phyloP scores from a whole-genome alignment of 2,329 filamentous ascomycete species.

The Pestalotiopsis sp. region DNA sequence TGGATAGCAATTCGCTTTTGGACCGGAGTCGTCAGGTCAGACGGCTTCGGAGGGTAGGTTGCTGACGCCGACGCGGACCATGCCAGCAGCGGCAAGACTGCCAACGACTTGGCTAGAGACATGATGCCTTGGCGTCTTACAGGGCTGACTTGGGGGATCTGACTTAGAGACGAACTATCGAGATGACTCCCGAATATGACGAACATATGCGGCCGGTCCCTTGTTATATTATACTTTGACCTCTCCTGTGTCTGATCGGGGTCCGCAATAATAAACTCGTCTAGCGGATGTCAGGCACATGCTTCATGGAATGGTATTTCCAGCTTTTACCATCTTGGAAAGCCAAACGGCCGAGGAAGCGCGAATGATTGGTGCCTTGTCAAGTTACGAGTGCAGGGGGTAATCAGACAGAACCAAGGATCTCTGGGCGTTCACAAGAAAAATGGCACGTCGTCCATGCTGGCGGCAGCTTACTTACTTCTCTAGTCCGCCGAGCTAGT shows the following conservation, averaged over 20 bases:
- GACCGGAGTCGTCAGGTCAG: slow-evolving; percentile 44
- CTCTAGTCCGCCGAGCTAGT: not conserved
- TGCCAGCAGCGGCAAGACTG: slow-evolving; percentile 27
- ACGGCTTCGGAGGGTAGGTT: slow-evolving; percentile 45
- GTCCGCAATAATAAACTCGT: not conserved
- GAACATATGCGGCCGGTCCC: not conserved
- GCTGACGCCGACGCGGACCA: slow-evolving; percentile 26
- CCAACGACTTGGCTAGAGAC: slow-evolving; percentile 19
- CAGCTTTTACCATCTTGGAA: not conserved
- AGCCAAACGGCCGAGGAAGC: not conserved
- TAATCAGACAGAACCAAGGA: not conserved
- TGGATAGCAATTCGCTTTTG: not conserved
- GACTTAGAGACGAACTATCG: not conserved
- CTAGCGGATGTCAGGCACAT: not conserved
- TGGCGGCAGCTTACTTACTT: not conserved
- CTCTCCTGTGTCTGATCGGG: not conserved
- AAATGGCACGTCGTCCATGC: not conserved
- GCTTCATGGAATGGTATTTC: not conserved
- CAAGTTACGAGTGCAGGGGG: not conserved
- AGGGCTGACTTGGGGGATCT: not conserved
- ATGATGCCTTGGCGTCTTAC: slow-evolving; percentile 20
- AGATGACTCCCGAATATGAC: not conserved
- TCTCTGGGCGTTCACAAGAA: not conserved
- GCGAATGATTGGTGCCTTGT: not conserved
- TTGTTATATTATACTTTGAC: not conserved